A percentile compares a stretch with the other conserved stretches of the same genome.
phyloP scores from a whole-genome alignment of 306 rosid genomes.

The Casuarina equisetifolia region DNA sequence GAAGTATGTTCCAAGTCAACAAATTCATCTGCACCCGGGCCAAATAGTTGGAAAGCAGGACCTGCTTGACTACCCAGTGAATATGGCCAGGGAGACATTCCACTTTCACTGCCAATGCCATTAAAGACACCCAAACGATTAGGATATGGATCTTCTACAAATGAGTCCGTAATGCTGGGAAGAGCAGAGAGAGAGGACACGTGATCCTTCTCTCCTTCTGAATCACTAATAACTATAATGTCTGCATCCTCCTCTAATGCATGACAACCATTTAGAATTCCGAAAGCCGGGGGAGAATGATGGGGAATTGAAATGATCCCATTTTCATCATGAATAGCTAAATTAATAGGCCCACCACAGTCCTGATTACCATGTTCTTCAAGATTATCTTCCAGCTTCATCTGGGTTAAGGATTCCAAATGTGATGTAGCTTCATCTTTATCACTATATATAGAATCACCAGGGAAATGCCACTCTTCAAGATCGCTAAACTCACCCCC shows the following conservation, averaged over 20 bases:
- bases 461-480: conserved; percentile 80
- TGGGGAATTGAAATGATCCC: conserved; percentile 70
- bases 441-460: conserved; percentile 48
- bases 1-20: conserved; percentile 62
- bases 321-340: conserved; percentile 61
- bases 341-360: conserved; percentile 61
- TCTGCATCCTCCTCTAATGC: conserved; percentile 59
- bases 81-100: conserved; percentile 65
- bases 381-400: conserved; percentile 76
- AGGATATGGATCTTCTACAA: conserved; percentile 59
- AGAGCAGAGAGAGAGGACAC: conserved; percentile 41
- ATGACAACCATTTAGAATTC: conserved; percentile 47
- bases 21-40: conserved; percentile 65
- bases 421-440: conserved; percentile 44
- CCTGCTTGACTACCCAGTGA: conserved; percentile 69
- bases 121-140: conserved; percentile 66
- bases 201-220: conserved; percentile 79
- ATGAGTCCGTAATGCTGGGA: conserved; percentile 58
- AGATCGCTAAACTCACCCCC: conserved; percentile 69
- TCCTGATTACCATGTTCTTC: conserved; percentile 73
- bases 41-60: conserved; percentile 78
- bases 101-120: conserved; percentile 32
- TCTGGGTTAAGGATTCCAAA: conserved; percentile 53
- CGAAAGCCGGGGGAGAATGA: conserved; percentile 63
- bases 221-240: conserved; percentile 86